These are phyloP conservation scores for Meira nashicola DNA, from an alignment of 1,284 basidiomycete genomes.

Conservation along the genomic window DNA sequence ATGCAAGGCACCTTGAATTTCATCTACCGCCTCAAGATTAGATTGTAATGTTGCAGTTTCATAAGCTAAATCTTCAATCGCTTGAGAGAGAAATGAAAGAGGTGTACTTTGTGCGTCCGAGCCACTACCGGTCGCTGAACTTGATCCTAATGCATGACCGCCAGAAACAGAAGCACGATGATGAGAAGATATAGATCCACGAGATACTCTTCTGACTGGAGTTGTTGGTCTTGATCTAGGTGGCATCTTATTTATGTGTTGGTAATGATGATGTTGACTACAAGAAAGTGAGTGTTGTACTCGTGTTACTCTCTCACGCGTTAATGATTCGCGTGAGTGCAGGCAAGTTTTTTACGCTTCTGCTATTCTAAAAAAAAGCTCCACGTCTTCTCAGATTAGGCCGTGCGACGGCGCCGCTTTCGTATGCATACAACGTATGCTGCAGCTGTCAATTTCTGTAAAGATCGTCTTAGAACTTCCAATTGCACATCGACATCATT, in stretches of 20 bases:
- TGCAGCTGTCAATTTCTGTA: no score
- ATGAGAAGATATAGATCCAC: constrained; percentile 74
- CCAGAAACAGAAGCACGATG: constrained; percentile 57
- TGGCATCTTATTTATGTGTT: constrained; percentile 6
- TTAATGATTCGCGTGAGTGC: no score
- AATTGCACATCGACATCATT: no score
- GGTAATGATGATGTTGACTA: not conserved
- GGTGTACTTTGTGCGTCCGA: constrained; percentile 63
- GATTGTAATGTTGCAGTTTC: constrained; percentile 74
- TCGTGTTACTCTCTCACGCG: not conserved
- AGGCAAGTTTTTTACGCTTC: no score
- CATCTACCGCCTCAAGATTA: constrained; percentile 68
- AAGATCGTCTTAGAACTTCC: no score
- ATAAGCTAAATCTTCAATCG: constrained; percentile 77
- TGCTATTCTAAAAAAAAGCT: no score
- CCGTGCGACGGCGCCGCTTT: no score
- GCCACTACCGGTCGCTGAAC: not conserved
- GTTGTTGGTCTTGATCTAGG: constrained; percentile 55
- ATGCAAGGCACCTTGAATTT: constrained; percentile 69
- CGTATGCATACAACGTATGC: no score
- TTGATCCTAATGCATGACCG: constrained; percentile 61
- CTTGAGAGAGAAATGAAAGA: constrained; percentile 72
- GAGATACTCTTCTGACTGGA: constrained; percentile 80
- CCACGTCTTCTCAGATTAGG: no score
- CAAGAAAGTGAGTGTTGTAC: not conserved